Conservation (phyloP, 1,284 basidiomycete genomes). For the Serendipita sp. region DNA sequence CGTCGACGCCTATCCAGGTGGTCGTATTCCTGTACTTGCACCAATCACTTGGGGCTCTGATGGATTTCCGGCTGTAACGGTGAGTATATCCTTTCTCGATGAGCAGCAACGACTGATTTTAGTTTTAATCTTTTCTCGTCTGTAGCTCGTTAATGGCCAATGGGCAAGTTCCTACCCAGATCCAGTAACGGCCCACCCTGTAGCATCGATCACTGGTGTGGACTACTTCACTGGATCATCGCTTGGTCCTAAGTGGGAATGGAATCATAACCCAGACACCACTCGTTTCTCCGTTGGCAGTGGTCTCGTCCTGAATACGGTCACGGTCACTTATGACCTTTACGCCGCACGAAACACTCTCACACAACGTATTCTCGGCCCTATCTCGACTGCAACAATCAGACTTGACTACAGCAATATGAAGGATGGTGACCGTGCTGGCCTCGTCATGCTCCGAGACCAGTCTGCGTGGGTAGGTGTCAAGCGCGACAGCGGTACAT, state of each 20-base stretch:
- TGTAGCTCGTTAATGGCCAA: conserved; percentile 10
- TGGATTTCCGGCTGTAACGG: conserved; percentile 8
- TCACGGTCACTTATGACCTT: conserved; percentile 17
- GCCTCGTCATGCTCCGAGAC: conserved; percentile 18
- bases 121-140: too few species aligned
- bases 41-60: conserved; percentile 8
- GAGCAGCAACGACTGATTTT: background rate
- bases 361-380: conserved; percentile 18
- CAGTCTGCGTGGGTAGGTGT: conserved; percentile 18
- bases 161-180: conserved; percentile 7
- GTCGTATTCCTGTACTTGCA: conserved; percentile 6
- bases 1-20: conserved; percentile 10
- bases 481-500: conserved; percentile 12
- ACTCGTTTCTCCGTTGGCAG: conserved; percentile 15
- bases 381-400: conserved; percentile 18
- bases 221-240: conserved; percentile 15
- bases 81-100: background rate
- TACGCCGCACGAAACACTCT: conserved; percentile 20
- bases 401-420: conserved; percentile 16
- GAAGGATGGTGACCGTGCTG: conserved; percentile 18
- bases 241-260: conserved; percentile 18
- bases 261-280: conserved; percentile 20
- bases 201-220: conserved; percentile 11
- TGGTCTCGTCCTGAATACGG: conserved; percentile 18
- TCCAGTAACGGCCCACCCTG: background rate